Base-by-base conservation (phyloP, 1,139 yeast genomes). In the Diutina mesorugosa region DNA sequence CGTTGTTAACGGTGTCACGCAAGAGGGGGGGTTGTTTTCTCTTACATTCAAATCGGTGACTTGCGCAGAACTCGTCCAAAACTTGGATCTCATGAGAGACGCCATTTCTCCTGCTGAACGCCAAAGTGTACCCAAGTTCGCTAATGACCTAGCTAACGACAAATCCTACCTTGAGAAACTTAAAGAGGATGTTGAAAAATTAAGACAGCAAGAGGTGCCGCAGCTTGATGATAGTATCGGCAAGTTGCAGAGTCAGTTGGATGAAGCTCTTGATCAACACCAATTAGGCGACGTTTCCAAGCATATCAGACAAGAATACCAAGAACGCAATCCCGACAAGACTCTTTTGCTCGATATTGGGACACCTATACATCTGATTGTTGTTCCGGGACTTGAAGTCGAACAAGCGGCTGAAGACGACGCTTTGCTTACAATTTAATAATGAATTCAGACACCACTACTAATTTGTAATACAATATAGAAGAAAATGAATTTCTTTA, bases 81-180 rank as follows among this genome's bases (percentile, higher is more conserved):
- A 50, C 53, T 50, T 50, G 53, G 53, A 30, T 10, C 32, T 29
- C n/a, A 50, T 50, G 53, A 38, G 53, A 16, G 26, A 50, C 21
- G 53, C 53, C 26, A 32, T 50, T 16, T 16, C 28, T 7, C 45
- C 45, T 21, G 41, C 32, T 12, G 26, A 29, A 10, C 35, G 10
- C 32, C 45, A 50, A 16, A 5, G 29, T 16, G 47, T 45, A 8
- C 41, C 41, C n/a, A 12, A 35, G 14, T 35, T 35, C 5, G 16
- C 38, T 14, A 47, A 28, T 8, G 16, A 28, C 6, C 12, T 47
- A 5, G n/a, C 29, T 6, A 47, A 28, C 38, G 51, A 47, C 30
- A 12, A 47, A 14, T 8, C 12, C 6, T 47, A 47, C 51, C 35
- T 47, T 14, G 21, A 28, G 5, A 47, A 47, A 8, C 38, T 47